These are phyloP conservation scores for Sanguinoderma infundibulare DNA, from an alignment of 1,284 basidiomycete genomes.

Conservation along the genomic window DNA sequence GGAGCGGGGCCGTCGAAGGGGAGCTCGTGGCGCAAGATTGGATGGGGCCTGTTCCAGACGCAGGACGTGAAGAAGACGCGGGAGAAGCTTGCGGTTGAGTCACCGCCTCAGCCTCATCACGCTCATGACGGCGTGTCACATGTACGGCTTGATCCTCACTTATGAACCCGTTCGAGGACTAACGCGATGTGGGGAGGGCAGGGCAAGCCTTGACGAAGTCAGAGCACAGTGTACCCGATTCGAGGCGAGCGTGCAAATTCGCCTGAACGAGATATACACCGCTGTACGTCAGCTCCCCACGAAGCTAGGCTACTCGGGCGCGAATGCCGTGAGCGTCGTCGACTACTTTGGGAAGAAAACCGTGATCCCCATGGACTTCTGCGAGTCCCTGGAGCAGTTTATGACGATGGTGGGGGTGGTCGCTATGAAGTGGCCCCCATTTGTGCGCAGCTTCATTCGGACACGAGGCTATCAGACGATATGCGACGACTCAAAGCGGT, in stretches of 20 bases:
- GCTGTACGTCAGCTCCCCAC: slow-evolving; percentile 4
- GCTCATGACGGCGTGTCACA: slow-evolving; percentile 3
- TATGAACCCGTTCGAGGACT: neutral
- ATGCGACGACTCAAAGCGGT: too few species aligned
- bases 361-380: slow-evolving; percentile 2
- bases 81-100: neutral
- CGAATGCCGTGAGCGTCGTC: neutral
- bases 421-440: neutral
- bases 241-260: neutral
- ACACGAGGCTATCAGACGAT: too few species aligned
- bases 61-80: slow-evolving; percentile 4
- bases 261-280: slow-evolving; percentile 2
- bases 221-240: too few species aligned
- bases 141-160: neutral
- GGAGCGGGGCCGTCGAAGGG: neutral
- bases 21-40: slow-evolving; percentile 9
- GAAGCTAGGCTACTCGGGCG: slow-evolving; percentile 1
- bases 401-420: neutral
- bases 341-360: slow-evolving; percentile 6
- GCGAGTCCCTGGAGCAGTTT: neutral
- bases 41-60: slow-evolving; percentile 6
- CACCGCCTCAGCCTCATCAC: neutral
- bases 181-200: neutral
- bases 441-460: neutral
- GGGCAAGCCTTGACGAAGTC: too few species aligned